Percentiles rank a stretch among this genome's conserved stretches.
Conservation (phyloP, 2,329 filamentous ascomycete genomes). For the Chrysoporthe austroafricana region DNA sequence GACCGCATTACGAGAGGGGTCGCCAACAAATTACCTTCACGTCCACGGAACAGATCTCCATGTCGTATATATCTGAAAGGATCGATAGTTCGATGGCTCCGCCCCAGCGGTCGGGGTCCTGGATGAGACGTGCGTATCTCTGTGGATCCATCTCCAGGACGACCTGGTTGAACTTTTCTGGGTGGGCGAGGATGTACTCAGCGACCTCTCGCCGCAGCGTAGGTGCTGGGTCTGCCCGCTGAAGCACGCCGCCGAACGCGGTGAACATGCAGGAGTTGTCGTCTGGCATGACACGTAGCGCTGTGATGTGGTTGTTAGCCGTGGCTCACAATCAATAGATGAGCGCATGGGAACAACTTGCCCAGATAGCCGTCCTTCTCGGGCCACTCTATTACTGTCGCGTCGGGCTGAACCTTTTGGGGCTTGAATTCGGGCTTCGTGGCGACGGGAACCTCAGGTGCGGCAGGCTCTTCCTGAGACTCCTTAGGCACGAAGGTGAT, state of each 20-base stretch:
- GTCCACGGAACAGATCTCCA: conserved; percentile 85
- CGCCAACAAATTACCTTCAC: conserved; percentile 56
- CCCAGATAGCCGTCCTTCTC: conserved; percentile 55
- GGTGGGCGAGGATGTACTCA: conserved; percentile 74
- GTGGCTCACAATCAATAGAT: conserved; percentile 27
- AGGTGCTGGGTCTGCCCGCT: conserved; percentile 53
- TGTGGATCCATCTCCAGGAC: conserved; percentile 74
- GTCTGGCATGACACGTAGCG: conserved; percentile 93
- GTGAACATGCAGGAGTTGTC: conserved; percentile 96
- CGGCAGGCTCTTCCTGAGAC: conserved; percentile 26
- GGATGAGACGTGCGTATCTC: conserved; percentile 82
- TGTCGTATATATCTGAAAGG: conserved; percentile 79
- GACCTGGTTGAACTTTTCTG: conserved; percentile 73
- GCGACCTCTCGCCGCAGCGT: conserved; percentile 78
- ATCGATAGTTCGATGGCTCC: conserved; percentile 90
- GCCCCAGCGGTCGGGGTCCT: conserved; percentile 82
- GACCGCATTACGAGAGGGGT: not conserved
- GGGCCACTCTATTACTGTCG: conserved; percentile 53
- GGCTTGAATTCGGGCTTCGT: conserved; percentile 36
- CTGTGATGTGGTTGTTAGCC: conserved; percentile 51
- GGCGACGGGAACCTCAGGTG: conserved; percentile 21
- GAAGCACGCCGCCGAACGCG: conserved; percentile 80
- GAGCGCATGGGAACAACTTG: conserved; percentile 36
- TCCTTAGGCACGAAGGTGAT: conserved; percentile 54
- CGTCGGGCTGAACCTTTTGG: conserved; percentile 43